Conservation (phyloP, 1,284 basidiomycete species). For the Taiwanofungus camphoratus region DNA sequence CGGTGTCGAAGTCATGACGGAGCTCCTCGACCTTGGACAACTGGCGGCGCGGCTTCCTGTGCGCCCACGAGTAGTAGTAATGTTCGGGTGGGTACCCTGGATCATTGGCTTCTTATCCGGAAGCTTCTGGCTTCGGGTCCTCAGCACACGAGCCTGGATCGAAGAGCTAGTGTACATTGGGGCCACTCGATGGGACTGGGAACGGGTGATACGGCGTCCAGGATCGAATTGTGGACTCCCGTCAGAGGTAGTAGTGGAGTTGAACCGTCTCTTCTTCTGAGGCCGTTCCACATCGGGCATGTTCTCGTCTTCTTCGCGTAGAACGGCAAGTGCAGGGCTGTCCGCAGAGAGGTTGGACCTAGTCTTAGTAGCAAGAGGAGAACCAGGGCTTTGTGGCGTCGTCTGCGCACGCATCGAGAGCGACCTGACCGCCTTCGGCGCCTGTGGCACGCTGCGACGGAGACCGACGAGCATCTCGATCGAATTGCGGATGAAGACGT, state of each 20-base stretch:
- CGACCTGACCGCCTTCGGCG: slow-evolving; percentile 9
- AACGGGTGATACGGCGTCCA: slow-evolving; percentile 15
- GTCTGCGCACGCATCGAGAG: slow-evolving; percentile 5
- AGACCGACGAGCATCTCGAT: slow-evolving; percentile 51
- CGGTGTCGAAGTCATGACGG: slow-evolving; percentile 25
- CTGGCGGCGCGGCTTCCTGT: slow-evolving; percentile 6
- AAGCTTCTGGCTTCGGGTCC: slow-evolving; percentile 21
- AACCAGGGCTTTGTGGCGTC: slow-evolving; percentile 12
- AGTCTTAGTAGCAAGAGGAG: slow-evolving; percentile 15
- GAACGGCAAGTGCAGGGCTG: slow-evolving; percentile 12
- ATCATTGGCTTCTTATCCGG: slow-evolving; percentile 11
- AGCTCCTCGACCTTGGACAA: slow-evolving; percentile 6
- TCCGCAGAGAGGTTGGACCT: slow-evolving; percentile 8
- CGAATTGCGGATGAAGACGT: slow-evolving; percentile 36
- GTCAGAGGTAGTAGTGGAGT: background rate
- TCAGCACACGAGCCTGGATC: slow-evolving; percentile 8
- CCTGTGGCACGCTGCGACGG: slow-evolving; percentile 17
- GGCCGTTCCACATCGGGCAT: slow-evolving; percentile 7
- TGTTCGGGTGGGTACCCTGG: slow-evolving; percentile 14
- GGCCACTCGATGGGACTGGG: slow-evolving; percentile 17
- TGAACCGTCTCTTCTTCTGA: slow-evolving; percentile 16
- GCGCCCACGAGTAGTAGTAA: slow-evolving; percentile 17
- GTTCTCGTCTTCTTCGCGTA: slow-evolving; percentile 16
- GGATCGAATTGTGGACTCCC: slow-evolving; percentile 3
- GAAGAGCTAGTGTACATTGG: slow-evolving; percentile 7